Percentiles rank a stretch among this genome's conserved stretches.
Evolutionary conservation across 2,329 filamentous ascomycete species (phyloP).

Genomic region (Ceratocystis colombiana): DNA sequence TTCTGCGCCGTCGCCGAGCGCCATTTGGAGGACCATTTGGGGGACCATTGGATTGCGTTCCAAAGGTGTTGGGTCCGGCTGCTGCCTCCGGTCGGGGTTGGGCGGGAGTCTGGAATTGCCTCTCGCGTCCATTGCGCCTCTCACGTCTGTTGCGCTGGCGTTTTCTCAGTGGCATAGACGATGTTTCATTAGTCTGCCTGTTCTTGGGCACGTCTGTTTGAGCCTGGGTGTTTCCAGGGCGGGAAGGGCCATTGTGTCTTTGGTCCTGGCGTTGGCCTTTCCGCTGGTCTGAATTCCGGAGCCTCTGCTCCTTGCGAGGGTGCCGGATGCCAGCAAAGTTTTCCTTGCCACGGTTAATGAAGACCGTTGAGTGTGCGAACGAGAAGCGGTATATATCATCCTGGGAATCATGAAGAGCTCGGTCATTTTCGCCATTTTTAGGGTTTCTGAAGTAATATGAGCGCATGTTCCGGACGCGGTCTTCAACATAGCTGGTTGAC

Average conservation of each 20-base stretch:
- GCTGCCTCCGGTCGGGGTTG: neutral
- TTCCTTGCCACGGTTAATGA: conserved; percentile 65
- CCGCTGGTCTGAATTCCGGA: conserved; percentile 27
- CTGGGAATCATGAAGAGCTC: conserved; percentile 29
- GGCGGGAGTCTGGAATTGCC: neutral
- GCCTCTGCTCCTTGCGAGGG: conserved; percentile 35
- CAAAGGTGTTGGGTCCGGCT: neutral
- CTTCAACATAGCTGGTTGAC: conserved; percentile 50
- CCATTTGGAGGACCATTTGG: neutral
- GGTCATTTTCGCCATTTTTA: conserved; percentile 33
- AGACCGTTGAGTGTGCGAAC: conserved; percentile 55
- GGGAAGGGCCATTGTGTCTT: neutral
- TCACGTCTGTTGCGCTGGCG: neutral
- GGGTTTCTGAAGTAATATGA: conserved; percentile 37
- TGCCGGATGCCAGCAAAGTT: conserved; percentile 55
- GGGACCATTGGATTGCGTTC: neutral
- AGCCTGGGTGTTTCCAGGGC: neutral
- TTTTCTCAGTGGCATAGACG: neutral
- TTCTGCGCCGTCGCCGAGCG: conserved; percentile 10
- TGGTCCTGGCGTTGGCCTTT: neutral
- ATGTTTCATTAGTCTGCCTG: neutral
- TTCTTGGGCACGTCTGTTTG: neutral
- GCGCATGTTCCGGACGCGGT: conserved; percentile 51
- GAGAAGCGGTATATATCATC: conserved; percentile 54
- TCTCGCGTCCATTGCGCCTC: neutral